Evolutionary conservation across 2,329 filamentous ascomycete genomes (phyloP), one percentile per base, ranked within the genome.

Genomic region (Pseudogymnoascus sp.): DNA sequence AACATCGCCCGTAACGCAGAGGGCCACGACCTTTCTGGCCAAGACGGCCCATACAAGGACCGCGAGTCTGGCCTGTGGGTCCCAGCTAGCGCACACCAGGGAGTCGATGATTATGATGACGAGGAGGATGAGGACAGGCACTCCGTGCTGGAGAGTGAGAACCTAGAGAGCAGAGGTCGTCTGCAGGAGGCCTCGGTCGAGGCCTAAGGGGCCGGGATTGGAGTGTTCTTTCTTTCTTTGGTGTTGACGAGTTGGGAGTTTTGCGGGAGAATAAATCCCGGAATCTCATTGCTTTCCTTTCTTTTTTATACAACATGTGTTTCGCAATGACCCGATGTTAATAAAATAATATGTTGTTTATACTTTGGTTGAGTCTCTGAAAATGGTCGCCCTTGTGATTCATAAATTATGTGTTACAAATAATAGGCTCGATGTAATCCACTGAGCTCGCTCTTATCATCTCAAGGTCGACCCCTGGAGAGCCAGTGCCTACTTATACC

Each of bases 51-150:
- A 14, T 76, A 91, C 64, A 85, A 91, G 65, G 89, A 90, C 71
- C 81, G 87, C 62, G 90, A 93, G 71, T 90, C 88, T 11, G 84
- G 85, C 64, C 77, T 86, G 30, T 97, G 93, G 93, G 85, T 92
- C 35, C 87, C 88, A 6, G 89, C 89, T 12, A 82, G 83, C 38
- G 78, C 76, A 22, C 87, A 89, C 70, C 79, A 82, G 68, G 78
- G 78, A 18, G 79, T 79, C 25, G 79, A 80, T 18, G 77, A 84
- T 61, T 80, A 82, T 62, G 81, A 84, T 30, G 84, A 86, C 12
- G 86, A 89, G 1, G 85, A 87, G 16, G 84, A 86, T 8, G 84
- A 86, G 11, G 84, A 86, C 18, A 71, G 73, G 43, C 75, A 77
- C 63, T 82, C 80, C n/a, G 73, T 78, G 20, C 70, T 79, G n/a